Conservation (phyloP, 2,329 filamentous ascomycete genomes). For the Magnaporthiopsis incrustans region DNA sequence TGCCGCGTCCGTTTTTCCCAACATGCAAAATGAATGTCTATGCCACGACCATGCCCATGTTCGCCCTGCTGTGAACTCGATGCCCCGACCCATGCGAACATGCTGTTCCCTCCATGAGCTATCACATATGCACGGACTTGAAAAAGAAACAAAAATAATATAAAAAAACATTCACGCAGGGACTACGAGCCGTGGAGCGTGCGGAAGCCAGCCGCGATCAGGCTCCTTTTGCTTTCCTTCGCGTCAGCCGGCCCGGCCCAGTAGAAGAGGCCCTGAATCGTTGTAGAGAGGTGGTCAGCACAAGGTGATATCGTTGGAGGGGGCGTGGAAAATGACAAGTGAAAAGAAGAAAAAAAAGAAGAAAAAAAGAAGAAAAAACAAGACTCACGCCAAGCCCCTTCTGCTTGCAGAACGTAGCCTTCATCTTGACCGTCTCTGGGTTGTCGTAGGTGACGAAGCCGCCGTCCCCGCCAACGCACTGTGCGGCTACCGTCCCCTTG, state of each 20-base stretch:
- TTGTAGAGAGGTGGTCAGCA: not conserved
- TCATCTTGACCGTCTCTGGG: conserved; percentile 65
- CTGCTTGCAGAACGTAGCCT: conserved; percentile 65
- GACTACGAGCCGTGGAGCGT: conserved; percentile 41
- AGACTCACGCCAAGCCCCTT: conserved; percentile 55
- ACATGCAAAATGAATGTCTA: not conserved
- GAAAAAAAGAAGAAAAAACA: conserved; percentile 7
- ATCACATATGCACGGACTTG: not conserved
- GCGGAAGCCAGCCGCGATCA: conserved; percentile 51
- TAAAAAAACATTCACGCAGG: not conserved
- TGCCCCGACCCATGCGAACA: not conserved
- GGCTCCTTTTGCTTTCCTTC: conserved; percentile 45
- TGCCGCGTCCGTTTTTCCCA: not conserved
- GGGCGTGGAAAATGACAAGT: conserved; percentile 7
- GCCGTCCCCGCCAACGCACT: conserved; percentile 63
- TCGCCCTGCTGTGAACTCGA: not conserved
- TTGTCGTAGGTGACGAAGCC: conserved; percentile 79
- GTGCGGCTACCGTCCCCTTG: conserved; percentile 58
- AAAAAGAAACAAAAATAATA: not conserved
- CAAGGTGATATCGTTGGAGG: not conserved
- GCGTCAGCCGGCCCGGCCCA: conserved; percentile 72
- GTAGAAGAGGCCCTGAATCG: conserved; percentile 64
- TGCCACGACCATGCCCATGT: not conserved
- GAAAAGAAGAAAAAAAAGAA: conserved; percentile 6
- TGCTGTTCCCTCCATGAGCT: not conserved